Base-by-base conservation (phyloP, 2,329 filamentous ascomycete genomes). In the Claviceps quebecensis region DNA sequence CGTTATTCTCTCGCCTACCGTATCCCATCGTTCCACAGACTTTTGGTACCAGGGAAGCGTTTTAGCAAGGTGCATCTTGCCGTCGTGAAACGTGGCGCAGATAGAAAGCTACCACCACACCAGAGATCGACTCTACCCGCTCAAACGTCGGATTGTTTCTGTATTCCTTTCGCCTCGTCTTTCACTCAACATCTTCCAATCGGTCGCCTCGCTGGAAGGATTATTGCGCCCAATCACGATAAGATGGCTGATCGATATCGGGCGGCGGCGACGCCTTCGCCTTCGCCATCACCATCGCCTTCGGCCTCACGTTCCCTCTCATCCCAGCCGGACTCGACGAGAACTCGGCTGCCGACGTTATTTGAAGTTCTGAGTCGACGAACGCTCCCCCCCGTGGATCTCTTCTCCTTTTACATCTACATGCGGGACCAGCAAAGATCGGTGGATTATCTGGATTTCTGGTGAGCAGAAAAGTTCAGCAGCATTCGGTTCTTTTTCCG, bases 321-420 rank as follows among this genome's bases (percentile, higher is more conserved):
- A 1, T 34, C 77, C 46, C 68, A 74, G 56, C 78, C 78, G 46
- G 80, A 84, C 58, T 64, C 79, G 56, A 69, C 70, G 58, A 83
- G 93, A 62, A 94, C 95, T 65, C 80, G 93, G 57, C 79, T 98
- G 53, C 93, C 93, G 46, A 96, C 89, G 1, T 80, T 98, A 49
- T 96, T 95, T 65, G 94, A 98, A 70, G 93, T 98, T 52, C 74
- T 98, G 55, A 95, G 88, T 65, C 83, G 94, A 58, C 83, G 89
- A 57, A 98, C 93, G n/a, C 77, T 94, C 19, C 87, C 94, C 47
- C 93, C 93, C 0, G 91, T 98, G 53, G 94, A 98, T 64, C 76
- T 98, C 11, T 98, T 95, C 69, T 96, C 90, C 2, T 98, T 98
- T 73, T 98, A 98, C 71, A 98, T 98, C 61, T 98, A 95, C 71